A percentile compares a stretch with the other conserved stretches of the same genome.
These are phyloP conservation scores for Dichomitus squalens DNA, from an alignment of 1,284 basidiomycete genomes.

Conservation along the genomic window DNA sequence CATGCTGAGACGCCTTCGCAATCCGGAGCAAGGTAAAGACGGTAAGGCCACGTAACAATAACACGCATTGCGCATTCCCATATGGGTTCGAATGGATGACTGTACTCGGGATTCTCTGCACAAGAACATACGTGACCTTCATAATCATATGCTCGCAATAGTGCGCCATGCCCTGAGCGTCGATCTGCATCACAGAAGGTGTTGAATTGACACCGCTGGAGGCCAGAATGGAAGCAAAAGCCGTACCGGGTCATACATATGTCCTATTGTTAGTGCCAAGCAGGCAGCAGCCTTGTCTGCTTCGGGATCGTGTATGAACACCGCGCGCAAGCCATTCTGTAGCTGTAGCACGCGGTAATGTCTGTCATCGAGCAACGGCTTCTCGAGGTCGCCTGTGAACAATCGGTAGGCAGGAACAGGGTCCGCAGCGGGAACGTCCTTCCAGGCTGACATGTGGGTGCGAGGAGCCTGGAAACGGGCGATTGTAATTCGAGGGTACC, in stretches of 20 bases:
- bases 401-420: constrained; percentile 23
- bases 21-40: not conserved
- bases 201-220: not conserved
- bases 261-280: constrained; percentile 66
- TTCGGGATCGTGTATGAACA: constrained; percentile 60
- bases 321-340: constrained; percentile 61
- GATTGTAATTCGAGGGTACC: constrained; percentile 20
- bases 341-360: constrained; percentile 56
- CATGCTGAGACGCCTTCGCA: not conserved
- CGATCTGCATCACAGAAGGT: constrained; percentile 29
- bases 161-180: constrained; percentile 50
- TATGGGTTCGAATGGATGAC: constrained; percentile 3
- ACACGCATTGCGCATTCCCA: not conserved
- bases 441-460: constrained; percentile 18
- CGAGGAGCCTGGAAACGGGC: constrained; percentile 6
- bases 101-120: constrained; percentile 1
- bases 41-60: too few relatives aligned
- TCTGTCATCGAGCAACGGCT: constrained; percentile 46
- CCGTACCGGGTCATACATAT: constrained; percentile 63
- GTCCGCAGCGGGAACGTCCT: constrained; percentile 15
- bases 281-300: constrained; percentile 70
- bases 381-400: constrained; percentile 38
- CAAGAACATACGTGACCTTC: constrained; percentile 25
- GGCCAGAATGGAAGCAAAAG: constrained; percentile 2
- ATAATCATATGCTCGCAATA: constrained; percentile 66